These are phyloP conservation scores for Paspalum notatum DNA, from an alignment of 176 grass and related monocot species.

Conservation along the genomic window DNA sequence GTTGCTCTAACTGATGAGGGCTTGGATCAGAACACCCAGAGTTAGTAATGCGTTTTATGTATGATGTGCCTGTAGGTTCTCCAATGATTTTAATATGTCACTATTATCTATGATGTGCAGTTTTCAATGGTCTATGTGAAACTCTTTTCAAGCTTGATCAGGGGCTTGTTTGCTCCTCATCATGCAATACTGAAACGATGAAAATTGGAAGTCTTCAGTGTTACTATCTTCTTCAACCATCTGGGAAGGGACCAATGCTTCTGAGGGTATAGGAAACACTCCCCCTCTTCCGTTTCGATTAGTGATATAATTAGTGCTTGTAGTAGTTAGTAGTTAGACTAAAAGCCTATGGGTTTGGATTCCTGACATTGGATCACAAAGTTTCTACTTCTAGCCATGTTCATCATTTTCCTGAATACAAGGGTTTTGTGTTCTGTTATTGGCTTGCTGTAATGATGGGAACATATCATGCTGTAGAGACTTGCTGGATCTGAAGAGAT, in stretches of 20 bases:
- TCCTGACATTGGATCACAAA: not conserved
- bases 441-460: constrained; percentile 16
- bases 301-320: not conserved
- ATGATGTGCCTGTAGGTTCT: constrained; percentile 35
- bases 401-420: not conserved
- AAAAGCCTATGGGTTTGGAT: constrained; percentile 1
- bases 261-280: constrained; percentile 58
- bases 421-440: constrained; percentile 15
- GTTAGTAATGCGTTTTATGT: constrained; percentile 46
- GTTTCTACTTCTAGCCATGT: not conserved
- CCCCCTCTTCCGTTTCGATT: constrained; percentile 1
- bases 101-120: constrained; percentile 51
- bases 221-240: constrained; percentile 90
- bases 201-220: constrained; percentile 59
- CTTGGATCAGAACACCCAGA: constrained; percentile 71
- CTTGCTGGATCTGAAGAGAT: constrained; percentile 94
- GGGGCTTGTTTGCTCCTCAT: constrained; percentile 83
- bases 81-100: constrained; percentile 4
- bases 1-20: constrained; percentile 53
- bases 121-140: constrained; percentile 84
- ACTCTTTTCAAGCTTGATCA: constrained; percentile 80
- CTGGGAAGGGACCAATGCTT: constrained; percentile 81
- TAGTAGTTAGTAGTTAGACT: not conserved
- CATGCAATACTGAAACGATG: constrained; percentile 82
- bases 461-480: constrained; percentile 54